phyloP scores from a whole-genome alignment of 2,329 filamentous ascomycete species.

The Fusarium kyushuense region DNA sequence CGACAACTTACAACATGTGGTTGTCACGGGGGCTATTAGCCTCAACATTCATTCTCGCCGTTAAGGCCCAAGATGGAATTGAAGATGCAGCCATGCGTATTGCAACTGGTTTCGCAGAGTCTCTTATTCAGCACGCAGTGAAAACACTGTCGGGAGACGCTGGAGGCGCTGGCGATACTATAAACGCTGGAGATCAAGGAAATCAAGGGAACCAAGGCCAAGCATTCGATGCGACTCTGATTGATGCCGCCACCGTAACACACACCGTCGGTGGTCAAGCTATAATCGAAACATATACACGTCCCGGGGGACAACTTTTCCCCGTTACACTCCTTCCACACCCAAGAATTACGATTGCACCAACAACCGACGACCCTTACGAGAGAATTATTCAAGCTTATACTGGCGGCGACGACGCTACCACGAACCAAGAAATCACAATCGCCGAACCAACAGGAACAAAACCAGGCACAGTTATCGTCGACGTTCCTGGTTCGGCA shows the following conservation, averaged over 20 bases:
- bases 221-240: conserved; percentile 25
- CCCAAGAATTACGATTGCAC: conserved; percentile 35
- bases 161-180: conserved; percentile 16
- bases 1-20: conserved; percentile 39
- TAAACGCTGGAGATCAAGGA: conserved; percentile 11
- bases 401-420: conserved; percentile 28
- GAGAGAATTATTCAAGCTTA: conserved; percentile 37
- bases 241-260: conserved; percentile 20
- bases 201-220: conserved; percentile 13
- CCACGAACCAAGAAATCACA: conserved; percentile 34
- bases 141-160: conserved; percentile 20
- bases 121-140: conserved; percentile 28
- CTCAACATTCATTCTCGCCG: conserved; percentile 34
- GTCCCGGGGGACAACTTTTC: conserved; percentile 19
- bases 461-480: conserved; percentile 28
- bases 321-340: conserved; percentile 32
- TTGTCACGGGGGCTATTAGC: conserved; percentile 38
- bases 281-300: conserved; percentile 22
- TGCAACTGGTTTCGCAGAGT: conserved; percentile 25
- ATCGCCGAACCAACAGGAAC: conserved; percentile 35
- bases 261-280: conserved; percentile 3
- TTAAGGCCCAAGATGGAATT: conserved; percentile 30
- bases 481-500: conserved; percentile 34
- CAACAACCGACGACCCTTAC: conserved; percentile 30
- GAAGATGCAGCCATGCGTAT: conserved; percentile 28